These are phyloP conservation scores for Boletus rubropictus DNA, from an alignment of 768 basidiomycete species.

Conservation along the genomic window DNA sequence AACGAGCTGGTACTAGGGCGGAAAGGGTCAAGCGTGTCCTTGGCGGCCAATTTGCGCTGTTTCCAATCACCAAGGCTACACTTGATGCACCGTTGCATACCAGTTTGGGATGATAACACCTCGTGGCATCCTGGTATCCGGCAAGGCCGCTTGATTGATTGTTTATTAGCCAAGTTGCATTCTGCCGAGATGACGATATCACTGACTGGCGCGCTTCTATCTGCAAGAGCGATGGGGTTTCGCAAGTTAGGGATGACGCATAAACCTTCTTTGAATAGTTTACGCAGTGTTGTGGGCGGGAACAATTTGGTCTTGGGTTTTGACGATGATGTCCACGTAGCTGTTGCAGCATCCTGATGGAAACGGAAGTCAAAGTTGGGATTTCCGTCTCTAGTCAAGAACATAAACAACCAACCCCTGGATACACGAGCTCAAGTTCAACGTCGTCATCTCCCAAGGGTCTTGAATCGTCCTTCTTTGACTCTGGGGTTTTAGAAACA, in stretches of 20 bases:
- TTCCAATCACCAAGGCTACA: slow-evolving; percentile 22
- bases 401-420: slow-evolving; percentile 3
- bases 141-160: slow-evolving; percentile 14
- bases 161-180: not conserved
- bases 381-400: not conserved
- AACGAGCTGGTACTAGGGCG: not conserved
- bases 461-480: not conserved
- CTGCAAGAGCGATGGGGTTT: not conserved
- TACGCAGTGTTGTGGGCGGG: not conserved
- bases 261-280: not conserved
- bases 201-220: slow-evolving; percentile 6
- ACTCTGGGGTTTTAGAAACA: not conserved
- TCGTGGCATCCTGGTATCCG: slow-evolving; percentile 12
- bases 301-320: not conserved
- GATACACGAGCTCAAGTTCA: slow-evolving; percentile 17
- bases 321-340: not conserved
- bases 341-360: slow-evolving; percentile 7
- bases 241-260: slow-evolving; percentile 4
- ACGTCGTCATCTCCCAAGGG: not conserved
- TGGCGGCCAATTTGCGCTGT: not conserved
- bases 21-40: not conserved
- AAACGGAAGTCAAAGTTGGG: not conserved
- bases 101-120: not conserved
- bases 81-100: slow-evolving; percentile 15
- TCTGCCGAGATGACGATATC: not conserved